These are phyloP conservation scores for Tritrichomonas foetus DNA, from an alignment of 208 protist genomes.

Conservation along the genomic window DNA sequence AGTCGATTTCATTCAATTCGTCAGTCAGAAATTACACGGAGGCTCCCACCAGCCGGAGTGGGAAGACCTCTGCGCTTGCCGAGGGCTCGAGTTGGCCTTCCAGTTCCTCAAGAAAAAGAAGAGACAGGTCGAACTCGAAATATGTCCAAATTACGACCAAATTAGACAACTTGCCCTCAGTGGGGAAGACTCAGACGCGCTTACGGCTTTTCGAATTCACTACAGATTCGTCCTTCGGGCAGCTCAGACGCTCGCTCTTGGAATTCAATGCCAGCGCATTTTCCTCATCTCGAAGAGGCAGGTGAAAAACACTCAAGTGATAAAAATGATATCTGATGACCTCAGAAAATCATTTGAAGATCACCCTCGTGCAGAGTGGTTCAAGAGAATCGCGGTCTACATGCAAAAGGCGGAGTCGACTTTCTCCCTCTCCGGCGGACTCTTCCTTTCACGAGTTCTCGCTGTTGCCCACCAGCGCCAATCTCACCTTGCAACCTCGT, in stretches of 20 bases:
- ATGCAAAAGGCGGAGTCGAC: neutral
- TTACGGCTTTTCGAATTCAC: neutral
- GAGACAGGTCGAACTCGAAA: neutral
- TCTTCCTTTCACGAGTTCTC: neutral
- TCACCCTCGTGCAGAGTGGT: conserved; percentile 15
- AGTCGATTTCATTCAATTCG: neutral
- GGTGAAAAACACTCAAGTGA: neutral
- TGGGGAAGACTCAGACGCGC: neutral
- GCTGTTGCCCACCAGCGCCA: neutral
- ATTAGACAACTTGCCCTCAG: neutral
- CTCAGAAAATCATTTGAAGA: neutral
- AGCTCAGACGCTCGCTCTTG: neutral
- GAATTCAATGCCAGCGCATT: neutral
- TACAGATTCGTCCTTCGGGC: conserved; percentile 12
- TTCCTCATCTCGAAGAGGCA: neutral
- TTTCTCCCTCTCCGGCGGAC: neutral
- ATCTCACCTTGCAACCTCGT: neutral
- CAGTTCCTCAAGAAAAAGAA: neutral
- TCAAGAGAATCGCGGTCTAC: conserved; percentile 12
- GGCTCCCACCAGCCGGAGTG: conserved; percentile 27
- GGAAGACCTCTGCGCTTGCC: neutral
- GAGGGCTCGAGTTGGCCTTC: neutral
- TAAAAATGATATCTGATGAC: neutral
- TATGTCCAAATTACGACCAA: neutral
- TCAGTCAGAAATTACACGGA: neutral